Evolutionary conservation across 345 rosid species (phyloP).

Genomic region (Brassica rapa): DNA sequence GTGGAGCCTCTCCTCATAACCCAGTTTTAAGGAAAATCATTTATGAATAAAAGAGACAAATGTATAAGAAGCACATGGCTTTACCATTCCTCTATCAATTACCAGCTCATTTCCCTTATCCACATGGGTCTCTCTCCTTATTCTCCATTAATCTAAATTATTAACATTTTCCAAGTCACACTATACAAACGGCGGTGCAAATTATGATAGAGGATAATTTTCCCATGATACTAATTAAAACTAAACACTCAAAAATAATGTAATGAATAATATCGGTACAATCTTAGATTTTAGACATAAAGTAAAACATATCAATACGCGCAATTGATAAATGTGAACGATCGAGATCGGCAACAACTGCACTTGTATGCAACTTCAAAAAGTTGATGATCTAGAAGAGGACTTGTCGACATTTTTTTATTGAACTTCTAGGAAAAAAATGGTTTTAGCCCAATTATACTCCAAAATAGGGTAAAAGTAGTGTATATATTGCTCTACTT

Average conservation of each 20-base stretch:
- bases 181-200: background rate
- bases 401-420: background rate
- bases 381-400: conserved; percentile 1
- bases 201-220: background rate
- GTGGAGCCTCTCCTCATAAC: conserved; percentile 35
- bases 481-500: too few species aligned
- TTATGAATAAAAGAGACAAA: conserved; percentile 20
- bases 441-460: too few species aligned
- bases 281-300: background rate
- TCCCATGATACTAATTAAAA: background rate
- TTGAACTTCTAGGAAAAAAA: background rate
- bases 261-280: background rate
- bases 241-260: background rate
- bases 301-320: background rate
- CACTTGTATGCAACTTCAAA: background rate
- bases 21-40: conserved; percentile 30
- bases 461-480: too few species aligned
- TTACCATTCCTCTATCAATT: conserved; percentile 37
- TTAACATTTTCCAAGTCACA: conserved; percentile 20
- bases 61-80: conserved; percentile 29
- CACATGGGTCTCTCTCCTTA: conserved; percentile 33
- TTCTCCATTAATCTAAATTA: background rate
- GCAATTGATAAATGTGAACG: background rate
- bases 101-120: conserved; percentile 40
- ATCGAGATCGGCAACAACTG: background rate